Evolutionary conservation across 2,329 filamentous ascomycete genomes (phyloP).

Genomic region (Mollisiaceae sp.): DNA sequence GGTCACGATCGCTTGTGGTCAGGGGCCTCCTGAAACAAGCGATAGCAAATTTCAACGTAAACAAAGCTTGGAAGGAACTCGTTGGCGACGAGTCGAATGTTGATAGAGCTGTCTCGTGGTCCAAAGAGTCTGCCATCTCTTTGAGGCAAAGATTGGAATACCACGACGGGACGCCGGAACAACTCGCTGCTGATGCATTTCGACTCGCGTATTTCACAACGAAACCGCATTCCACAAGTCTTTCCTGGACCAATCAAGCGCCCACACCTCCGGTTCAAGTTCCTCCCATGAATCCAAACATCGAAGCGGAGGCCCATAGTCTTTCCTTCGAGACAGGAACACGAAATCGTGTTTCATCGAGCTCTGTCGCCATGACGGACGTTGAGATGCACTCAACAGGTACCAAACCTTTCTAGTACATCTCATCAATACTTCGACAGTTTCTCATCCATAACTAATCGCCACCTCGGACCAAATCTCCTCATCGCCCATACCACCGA

Average conservation of each 20-base stretch:
- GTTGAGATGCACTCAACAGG: not conserved
- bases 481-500: slow-evolving; percentile 65
- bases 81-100: slow-evolving; percentile 12
- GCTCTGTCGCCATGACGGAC: not conserved
- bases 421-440: slow-evolving; percentile 23
- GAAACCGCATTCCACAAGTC: not conserved
- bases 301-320: not conserved
- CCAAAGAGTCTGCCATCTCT: slow-evolving; percentile 19
- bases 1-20: slow-evolving; percentile 31
- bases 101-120: slow-evolving; percentile 28
- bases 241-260: not conserved
- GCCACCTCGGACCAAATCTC: slow-evolving; percentile 66
- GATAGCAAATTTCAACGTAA: slow-evolving; percentile 28
- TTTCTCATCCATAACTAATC: slow-evolving; percentile 61
- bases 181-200: slow-evolving; percentile 23
- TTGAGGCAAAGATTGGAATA: slow-evolving; percentile 32
- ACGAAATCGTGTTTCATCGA: not conserved
- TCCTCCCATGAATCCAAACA: not conserved
- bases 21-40: slow-evolving; percentile 35
- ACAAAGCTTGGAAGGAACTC: slow-evolving; percentile 27
- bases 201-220: slow-evolving; percentile 12
- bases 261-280: not conserved
- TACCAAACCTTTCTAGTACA: not conserved
- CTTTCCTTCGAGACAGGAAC: not conserved
- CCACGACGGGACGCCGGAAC: slow-evolving; percentile 23